These are phyloP conservation scores for Henckelia pumila DNA, from an alignment of 257 asterid genomes.

Conservation along the genomic window DNA sequence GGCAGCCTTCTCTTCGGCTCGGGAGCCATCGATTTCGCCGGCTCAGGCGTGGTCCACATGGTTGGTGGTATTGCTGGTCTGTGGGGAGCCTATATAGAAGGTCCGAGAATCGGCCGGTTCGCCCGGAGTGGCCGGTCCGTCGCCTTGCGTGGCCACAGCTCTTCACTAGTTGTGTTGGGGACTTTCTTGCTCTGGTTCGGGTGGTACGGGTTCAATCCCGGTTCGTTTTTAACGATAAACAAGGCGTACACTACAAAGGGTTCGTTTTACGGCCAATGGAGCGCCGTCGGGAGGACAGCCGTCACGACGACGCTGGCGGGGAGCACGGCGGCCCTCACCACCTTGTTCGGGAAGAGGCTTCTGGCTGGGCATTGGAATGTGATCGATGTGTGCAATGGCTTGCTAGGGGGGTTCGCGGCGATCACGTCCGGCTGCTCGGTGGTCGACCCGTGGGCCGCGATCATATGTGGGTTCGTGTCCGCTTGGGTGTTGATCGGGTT, in stretches of 20 bases:
- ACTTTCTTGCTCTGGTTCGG: constrained; percentile 69
- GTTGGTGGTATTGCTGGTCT: constrained; percentile 74
- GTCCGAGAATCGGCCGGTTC: constrained; percentile 69
- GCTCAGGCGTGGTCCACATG: constrained; percentile 74
- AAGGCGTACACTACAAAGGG: constrained; percentile 43
- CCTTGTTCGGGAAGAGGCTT: constrained; percentile 55
- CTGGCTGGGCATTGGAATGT: constrained; percentile 67
- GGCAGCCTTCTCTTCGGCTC: constrained; percentile 53
- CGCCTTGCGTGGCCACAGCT: constrained; percentile 61
- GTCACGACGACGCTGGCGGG: constrained; percentile 72
- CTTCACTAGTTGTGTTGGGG: constrained; percentile 61
- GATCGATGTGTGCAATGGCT: constrained; percentile 58
- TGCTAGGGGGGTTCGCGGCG: constrained; percentile 66
- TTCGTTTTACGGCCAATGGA: constrained; percentile 61
- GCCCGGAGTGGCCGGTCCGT: constrained; percentile 53
- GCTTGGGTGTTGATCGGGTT: constrained; percentile 62
- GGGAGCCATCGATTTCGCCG: constrained; percentile 68
- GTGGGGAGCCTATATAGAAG: constrained; percentile 67
- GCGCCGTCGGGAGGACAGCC: constrained; percentile 66
- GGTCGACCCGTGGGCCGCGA: constrained; percentile 77
- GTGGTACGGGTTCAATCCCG: constrained; percentile 72
- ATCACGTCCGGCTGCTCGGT: constrained; percentile 69
- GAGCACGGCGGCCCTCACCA: constrained; percentile 62
- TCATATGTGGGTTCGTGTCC: constrained; percentile 56
- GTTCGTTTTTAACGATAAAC: constrained; percentile 49